phyloP scores from a whole-genome alignment of 2,329 filamentous ascomycete species.

The Fusarium pilosicola region DNA sequence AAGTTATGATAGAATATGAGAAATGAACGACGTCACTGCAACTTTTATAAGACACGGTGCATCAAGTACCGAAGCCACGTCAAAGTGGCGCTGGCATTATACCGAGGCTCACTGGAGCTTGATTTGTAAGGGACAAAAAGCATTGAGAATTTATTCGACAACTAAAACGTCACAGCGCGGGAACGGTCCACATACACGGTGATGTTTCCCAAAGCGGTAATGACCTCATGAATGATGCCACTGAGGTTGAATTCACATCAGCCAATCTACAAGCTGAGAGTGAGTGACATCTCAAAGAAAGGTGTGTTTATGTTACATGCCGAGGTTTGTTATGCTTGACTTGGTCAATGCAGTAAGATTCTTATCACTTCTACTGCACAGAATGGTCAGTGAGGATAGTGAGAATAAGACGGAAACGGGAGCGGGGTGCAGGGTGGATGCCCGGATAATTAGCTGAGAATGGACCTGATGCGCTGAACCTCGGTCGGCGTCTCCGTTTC shows the following conservation, averaged over 20 bases:
- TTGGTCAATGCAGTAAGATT: not conserved
- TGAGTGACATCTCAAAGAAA: too few relatives aligned
- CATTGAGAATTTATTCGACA: conserved; percentile 8
- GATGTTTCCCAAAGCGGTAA: conserved; percentile 32
- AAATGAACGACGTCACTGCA: conserved; percentile 20
- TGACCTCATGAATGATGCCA: conserved; percentile 14
- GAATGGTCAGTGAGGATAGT: not conserved
- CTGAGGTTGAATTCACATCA: not conserved
- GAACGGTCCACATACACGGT: conserved; percentile 24
- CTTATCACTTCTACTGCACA: not conserved
- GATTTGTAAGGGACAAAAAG: conserved; percentile 23
- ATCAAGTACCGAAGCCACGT: conserved; percentile 9
- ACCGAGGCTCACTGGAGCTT: conserved; percentile 19
- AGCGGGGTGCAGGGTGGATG: not conserved
- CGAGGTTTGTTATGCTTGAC: not conserved
- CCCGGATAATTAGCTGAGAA: conserved; percentile 3
- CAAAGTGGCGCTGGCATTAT: conserved; percentile 10
- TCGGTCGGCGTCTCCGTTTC: conserved; percentile 22
- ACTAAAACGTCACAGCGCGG: conserved; percentile 27
- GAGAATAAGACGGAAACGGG: not conserved
- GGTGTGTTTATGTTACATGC: not conserved
- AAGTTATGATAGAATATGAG: not conserved
- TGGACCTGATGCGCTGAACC: not conserved
- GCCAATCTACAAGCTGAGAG: not conserved
- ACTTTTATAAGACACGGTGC: conserved; percentile 7